phyloP scores from a whole-genome alignment of 2,329 filamentous ascomycete genomes.

The Nakataea oryzae region DNA sequence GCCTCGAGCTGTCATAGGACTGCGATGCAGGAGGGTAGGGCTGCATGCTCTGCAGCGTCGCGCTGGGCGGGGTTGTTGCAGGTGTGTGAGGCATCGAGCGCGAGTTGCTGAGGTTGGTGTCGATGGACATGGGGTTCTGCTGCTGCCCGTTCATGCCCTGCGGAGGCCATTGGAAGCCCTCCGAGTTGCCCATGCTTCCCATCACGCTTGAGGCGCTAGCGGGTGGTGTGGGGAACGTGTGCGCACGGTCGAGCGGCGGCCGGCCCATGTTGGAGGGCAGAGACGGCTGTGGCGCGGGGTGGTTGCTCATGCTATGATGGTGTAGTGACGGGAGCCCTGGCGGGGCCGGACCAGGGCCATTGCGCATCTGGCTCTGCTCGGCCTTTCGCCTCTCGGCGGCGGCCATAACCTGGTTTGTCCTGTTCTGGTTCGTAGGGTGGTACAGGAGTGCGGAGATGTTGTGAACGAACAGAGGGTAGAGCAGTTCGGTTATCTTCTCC shows the following conservation, averaged over 20 bases:
- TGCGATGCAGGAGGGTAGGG: conserved; percentile 60
- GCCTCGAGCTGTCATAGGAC: conserved; percentile 65
- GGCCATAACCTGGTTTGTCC: conserved; percentile 79
- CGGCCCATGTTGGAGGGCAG: conserved; percentile 62
- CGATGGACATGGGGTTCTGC: conserved; percentile 67
- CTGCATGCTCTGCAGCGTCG: conserved; percentile 64
- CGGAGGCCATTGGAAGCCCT: conserved; percentile 70
- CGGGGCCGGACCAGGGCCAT: conserved; percentile 37
- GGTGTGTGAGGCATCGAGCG: conserved; percentile 87
- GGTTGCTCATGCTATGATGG: conserved; percentile 47
- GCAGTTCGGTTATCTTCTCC: conserved; percentile 92
- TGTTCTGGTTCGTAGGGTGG: conserved; percentile 78
- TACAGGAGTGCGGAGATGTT: conserved; percentile 92
- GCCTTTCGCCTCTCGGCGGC: conserved; percentile 70
- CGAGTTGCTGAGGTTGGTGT: conserved; percentile 66
- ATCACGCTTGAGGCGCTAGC: conserved; percentile 85
- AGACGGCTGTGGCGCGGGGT: conserved; percentile 37
- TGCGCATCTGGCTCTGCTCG: conserved; percentile 56
- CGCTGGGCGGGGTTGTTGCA: conserved; percentile 76
- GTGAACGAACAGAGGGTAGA: conserved; percentile 95
- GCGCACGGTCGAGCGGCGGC: conserved; percentile 70
- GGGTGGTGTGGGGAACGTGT: conserved; percentile 90
- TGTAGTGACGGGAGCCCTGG: conserved; percentile 56
- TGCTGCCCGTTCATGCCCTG: conserved; percentile 53
- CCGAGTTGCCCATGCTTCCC: conserved; percentile 59